Evolutionary conservation across 495 filamentous ascomycete species (phyloP).

Genomic region (Penicillium riverlandense): DNA sequence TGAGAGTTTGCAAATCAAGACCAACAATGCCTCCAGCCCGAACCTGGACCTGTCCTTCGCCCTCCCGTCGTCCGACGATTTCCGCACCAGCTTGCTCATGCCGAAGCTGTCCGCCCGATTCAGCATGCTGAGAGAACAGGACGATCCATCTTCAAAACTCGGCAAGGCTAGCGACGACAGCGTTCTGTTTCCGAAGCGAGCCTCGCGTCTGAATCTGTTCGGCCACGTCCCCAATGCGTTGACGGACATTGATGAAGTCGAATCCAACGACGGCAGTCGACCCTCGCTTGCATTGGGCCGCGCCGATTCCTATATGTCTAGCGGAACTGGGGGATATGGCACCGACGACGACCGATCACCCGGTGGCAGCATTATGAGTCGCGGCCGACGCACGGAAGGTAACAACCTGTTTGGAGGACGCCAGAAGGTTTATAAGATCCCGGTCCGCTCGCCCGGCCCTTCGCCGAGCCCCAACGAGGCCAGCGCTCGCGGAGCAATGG

Average conservation of each 20-base stretch:
- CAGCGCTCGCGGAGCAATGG: constrained; percentile 41
- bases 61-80: constrained; percentile 79
- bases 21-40: constrained; percentile 25
- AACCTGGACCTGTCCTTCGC: constrained; percentile 61
- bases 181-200: constrained; percentile 74
- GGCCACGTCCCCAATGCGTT: constrained; percentile 48
- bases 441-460: constrained; percentile 40
- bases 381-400: constrained; percentile 77
- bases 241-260: constrained; percentile 82
- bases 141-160: constrained; percentile 77
- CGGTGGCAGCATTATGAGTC: constrained; percentile 70
- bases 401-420: constrained; percentile 94
- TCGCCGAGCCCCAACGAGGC: constrained; percentile 9
- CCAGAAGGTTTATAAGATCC: constrained; percentile 92
- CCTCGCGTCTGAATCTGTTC: constrained; percentile 59
- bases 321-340: constrained; percentile 43
- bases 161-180: constrained; percentile 95
- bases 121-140: constrained; percentile 91
- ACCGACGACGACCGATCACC: constrained; percentile 61
- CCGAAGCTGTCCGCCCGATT: constrained; percentile 90
- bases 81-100: constrained; percentile 96
- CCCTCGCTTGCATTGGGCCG: constrained; percentile 46
- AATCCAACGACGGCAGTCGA: constrained; percentile 63
- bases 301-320: constrained; percentile 47
- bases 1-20: constrained; percentile 50